phyloP scores from a whole-genome alignment of 768 basidiomycete genomes.

The Leccinum pellstonianum region DNA sequence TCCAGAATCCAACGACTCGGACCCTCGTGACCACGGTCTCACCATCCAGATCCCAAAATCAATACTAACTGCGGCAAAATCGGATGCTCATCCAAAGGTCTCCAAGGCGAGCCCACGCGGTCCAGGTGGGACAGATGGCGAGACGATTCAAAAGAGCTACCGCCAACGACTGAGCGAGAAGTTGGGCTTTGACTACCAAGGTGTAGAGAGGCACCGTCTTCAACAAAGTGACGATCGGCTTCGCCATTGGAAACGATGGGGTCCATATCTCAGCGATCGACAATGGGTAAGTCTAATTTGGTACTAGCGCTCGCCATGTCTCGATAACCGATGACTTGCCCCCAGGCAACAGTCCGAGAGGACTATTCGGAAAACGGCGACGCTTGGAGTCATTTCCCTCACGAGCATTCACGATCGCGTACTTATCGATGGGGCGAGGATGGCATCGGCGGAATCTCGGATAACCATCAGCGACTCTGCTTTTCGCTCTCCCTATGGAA shows the following conservation, averaged over 20 bases:
- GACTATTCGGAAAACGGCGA: constrained; percentile 97
- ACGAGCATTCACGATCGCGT: constrained; percentile 88
- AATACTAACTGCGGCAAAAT: constrained; percentile 24
- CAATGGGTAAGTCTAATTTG: constrained; percentile 78
- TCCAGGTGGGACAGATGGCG: constrained; percentile 5
- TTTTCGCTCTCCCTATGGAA: constrained; percentile 94
- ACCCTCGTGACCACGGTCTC: constrained; percentile 37
- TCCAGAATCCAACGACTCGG: constrained; percentile 23
- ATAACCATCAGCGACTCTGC: constrained; percentile 94
- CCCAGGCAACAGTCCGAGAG: constrained; percentile 94
- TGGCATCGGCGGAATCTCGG: constrained; percentile 94
- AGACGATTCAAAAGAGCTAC: constrained; percentile 38
- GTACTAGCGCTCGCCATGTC: neutral
- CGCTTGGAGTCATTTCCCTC: constrained; percentile 94
- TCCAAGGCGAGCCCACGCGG: constrained; percentile 37
- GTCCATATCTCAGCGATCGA: constrained; percentile 94
- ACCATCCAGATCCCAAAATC: constrained; percentile 74
- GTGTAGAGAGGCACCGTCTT: constrained; percentile 83
- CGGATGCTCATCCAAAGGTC: constrained; percentile 44
- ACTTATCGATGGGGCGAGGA: constrained; percentile 99
- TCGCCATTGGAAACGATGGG: constrained; percentile 98
- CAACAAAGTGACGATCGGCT: constrained; percentile 76
- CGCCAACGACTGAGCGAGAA: constrained; percentile 63
- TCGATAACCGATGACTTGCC: constrained; percentile 14
- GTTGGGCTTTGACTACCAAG: constrained; percentile 72